Conservation (phyloP, 768 basidiomycete species). For the Glaciozyma antarctica region DNA sequence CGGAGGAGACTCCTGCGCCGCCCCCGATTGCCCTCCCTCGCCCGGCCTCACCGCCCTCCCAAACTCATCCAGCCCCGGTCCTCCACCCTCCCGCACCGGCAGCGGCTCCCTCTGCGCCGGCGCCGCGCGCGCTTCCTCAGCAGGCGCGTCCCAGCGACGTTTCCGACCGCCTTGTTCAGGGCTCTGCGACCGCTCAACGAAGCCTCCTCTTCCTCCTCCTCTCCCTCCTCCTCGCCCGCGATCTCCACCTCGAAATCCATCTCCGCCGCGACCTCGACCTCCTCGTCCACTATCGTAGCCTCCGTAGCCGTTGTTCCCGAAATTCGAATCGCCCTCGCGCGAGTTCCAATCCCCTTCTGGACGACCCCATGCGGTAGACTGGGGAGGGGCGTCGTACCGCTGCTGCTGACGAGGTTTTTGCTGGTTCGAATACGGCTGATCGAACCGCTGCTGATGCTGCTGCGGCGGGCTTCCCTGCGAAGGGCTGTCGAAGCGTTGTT, state of each 20-base stretch:
- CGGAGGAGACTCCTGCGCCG: neutral
- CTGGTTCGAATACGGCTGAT: neutral
- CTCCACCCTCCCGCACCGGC: neutral
- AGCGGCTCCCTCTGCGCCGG: neutral
- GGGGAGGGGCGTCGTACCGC: neutral
- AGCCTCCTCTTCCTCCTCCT: neutral
- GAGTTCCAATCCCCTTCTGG: too few relatives aligned
- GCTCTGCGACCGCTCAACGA: neutral
- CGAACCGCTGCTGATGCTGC: neutral
- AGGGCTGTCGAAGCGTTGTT: neutral
- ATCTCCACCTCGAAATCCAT: neutral
- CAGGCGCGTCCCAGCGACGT: neutral
- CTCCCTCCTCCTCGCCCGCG: neutral
- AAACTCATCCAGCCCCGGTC: neutral
- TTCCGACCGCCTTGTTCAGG: neutral
- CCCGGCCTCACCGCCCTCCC: neutral
- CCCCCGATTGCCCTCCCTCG: too few relatives aligned
- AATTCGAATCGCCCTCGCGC: too few relatives aligned
- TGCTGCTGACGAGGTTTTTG: neutral
- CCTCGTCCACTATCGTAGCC: too few relatives aligned
- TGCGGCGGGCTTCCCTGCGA: neutral
- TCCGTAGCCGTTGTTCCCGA: too few relatives aligned
- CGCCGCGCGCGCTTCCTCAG: neutral
- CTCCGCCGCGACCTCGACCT: too few relatives aligned
- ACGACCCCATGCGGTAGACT: too few relatives aligned